Evolutionary conservation across 768 basidiomycete genomes (phyloP), one percentile per base, ranked within the genome.

Genomic region (Mycena metata): DNA sequence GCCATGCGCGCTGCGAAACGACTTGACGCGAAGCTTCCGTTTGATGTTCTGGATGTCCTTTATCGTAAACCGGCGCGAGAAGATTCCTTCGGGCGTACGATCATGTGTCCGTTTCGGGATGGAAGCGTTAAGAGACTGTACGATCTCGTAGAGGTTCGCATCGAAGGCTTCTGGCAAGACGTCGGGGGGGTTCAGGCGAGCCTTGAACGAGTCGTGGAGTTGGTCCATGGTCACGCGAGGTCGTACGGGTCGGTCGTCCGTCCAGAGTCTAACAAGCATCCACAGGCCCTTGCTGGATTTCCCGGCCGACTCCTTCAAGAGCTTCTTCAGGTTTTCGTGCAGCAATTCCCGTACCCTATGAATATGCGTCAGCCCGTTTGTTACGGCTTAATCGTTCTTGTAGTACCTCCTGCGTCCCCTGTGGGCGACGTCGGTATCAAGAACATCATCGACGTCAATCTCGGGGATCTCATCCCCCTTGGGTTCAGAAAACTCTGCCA

Each of bases 261-360:
- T 60, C 59, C 59, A 60, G 2, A 3, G 17, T 26, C 33, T 15
- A 3, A 47, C n/a, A 3, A 60, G 21, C 1, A 36, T 19, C 59
- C 59, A 60, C 15, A 60, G 39, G 2, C 10, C 19, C 21, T 62
- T 62, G 39, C 50, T 52, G 3, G 61, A 62, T n/a, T 45, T 62
- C 2, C 61, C 61, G 15, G 3, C 9, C 12, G 50, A 62, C n/a
- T n/a, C n/a, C n/a, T 9, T 42, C 61, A 2, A 55, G n/a, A 63
- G 39, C 43, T 55, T 63, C n/a, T n/a, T 3, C 12, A 54, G 52
- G 16, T 63, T 55, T 2, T 50, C 19, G 21, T 19, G 49, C 60
- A 61, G 24, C 4, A 63, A 33, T 13, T 55, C 61, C 13, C 51
- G 50, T 15, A 54, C 61, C 23, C 61, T 63, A 16, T 43, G 19